Evolutionary conservation across 106 monocot genomes (phyloP).

Genomic region (Apostasia shenzhenica): DNA sequence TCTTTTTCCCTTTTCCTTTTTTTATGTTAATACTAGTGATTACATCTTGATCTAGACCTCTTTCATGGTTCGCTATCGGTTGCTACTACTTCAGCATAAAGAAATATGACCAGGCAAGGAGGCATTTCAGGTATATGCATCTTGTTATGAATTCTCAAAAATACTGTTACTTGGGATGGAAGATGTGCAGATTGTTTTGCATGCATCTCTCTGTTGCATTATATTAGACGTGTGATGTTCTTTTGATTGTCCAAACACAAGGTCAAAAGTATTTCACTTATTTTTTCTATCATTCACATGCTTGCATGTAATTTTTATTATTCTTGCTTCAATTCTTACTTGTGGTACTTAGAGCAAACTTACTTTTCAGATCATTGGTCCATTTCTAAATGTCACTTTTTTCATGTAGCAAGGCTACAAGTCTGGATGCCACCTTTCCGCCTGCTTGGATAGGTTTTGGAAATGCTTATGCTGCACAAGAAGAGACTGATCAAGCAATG

Average conservation of each 20-base stretch:
- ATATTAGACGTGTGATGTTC: no score
- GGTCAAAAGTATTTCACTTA: no score
- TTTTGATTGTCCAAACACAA: no score
- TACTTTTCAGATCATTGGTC: neutral
- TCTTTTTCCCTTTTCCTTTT: neutral
- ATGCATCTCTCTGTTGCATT: neutral
- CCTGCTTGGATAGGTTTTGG: constrained; percentile 94
- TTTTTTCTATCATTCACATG: neutral
- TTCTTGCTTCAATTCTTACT: neutral
- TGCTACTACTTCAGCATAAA: constrained; percentile 98
- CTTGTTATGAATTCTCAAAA: neutral
- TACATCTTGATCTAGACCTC: constrained; percentile 43
- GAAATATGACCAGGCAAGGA: constrained; percentile 87
- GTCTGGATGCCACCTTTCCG: constrained; percentile 76
- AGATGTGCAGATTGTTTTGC: neutral
- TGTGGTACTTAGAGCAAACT: neutral
- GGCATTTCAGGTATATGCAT: constrained; percentile 72
- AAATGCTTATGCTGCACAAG: constrained; percentile 78
- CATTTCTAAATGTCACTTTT: neutral
- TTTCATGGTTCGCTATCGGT: constrained; percentile 97
- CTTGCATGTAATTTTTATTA: neutral
- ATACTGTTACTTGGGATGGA: neutral
- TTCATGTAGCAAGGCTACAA: constrained; percentile 77
- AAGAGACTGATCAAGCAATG: constrained; percentile 95
- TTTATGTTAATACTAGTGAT: neutral